Percentiles rank a stretch among this genome's conserved stretches.
These are phyloP conservation scores for Daldinia sp. DNA, from an alignment of 2,329 filamentous ascomycete genomes.

Conservation along the genomic window DNA sequence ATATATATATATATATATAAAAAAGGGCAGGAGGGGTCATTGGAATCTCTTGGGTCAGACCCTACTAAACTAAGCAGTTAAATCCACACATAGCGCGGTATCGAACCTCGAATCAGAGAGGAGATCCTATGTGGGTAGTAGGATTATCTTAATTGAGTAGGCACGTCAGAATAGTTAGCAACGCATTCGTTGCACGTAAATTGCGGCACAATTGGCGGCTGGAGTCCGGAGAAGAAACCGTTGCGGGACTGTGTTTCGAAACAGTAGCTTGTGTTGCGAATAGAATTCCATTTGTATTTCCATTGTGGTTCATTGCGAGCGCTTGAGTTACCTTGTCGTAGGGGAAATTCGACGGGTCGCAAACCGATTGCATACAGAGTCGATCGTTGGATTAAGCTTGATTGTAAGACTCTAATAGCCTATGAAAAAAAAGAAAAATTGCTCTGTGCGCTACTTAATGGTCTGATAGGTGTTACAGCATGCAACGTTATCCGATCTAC, in stretches of 20 bases:
- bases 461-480: conserved; percentile 24
- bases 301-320: conserved; percentile 4
- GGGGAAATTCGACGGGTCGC: not conserved
- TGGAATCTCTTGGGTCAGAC: not conserved
- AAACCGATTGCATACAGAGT: conserved; percentile 1
- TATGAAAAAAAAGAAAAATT: conserved; percentile 14
- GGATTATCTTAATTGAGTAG: not conserved
- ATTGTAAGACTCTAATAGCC: conserved; percentile 4
- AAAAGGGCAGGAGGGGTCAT: not conserved
- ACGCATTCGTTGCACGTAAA: conserved; percentile 13
- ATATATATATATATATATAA: too few species aligned
- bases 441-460: conserved; percentile 8
- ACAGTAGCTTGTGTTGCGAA: conserved; percentile 24
- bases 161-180: conserved; percentile 9
- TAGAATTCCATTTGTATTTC: conserved; percentile 3
- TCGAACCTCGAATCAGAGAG: not conserved
- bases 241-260: conserved; percentile 28
- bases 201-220: conserved; percentile 8
- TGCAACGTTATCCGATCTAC: conserved; percentile 37
- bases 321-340: conserved; percentile 19
- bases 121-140: not conserved
- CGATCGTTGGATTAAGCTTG: conserved; percentile 14
- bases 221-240: conserved; percentile 2
- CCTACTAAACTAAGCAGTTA: conserved; percentile 14
- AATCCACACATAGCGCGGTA: conserved; percentile 2